These are phyloP conservation scores for Pseudogymnoascus sp. DNA, from an alignment of 2,329 filamentous ascomycete genomes.

Conservation along the genomic window DNA sequence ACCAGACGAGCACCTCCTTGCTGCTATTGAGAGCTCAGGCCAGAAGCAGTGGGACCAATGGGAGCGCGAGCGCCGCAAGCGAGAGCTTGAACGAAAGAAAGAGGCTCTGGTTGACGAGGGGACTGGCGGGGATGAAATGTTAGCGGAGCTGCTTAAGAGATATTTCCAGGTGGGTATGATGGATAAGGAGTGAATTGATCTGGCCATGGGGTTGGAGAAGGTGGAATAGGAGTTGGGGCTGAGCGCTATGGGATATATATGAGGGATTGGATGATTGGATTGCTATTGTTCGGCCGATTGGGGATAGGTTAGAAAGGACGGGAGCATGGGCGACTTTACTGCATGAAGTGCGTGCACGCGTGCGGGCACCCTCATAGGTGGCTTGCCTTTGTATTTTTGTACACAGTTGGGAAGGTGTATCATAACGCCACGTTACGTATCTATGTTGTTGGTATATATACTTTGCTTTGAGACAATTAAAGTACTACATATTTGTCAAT, in stretches of 20 bases:
- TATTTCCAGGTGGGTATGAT: conserved; percentile 8
- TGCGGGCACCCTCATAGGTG: not conserved
- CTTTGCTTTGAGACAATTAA: not conserved
- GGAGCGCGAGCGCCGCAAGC: not conserved
- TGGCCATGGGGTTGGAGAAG: not conserved
- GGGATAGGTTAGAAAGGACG: not conserved
- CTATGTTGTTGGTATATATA: not conserved
- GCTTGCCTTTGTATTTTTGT: not conserved
- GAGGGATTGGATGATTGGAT: not conserved
- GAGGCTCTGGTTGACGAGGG: conserved; percentile 3
- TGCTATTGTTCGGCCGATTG: not conserved
- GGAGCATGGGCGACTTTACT: not conserved
- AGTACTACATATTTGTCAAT: not conserved
- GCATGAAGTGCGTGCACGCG: not conserved
- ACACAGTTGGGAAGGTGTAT: not conserved
- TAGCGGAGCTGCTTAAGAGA: conserved; percentile 6
- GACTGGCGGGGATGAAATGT: conserved; percentile 1
- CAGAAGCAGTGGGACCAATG: conserved; percentile 1
- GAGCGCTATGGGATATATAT: not conserved
- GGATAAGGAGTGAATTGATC: not conserved
- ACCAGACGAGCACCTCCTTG: not conserved
- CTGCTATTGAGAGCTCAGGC: not conserved
- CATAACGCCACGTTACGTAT: conserved; percentile 4
- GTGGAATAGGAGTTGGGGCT: not conserved
- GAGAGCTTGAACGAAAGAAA: conserved; percentile 5